Evolutionary conservation across 768 basidiomycete species (phyloP).

Genomic region (Amanita pallidorosea): DNA sequence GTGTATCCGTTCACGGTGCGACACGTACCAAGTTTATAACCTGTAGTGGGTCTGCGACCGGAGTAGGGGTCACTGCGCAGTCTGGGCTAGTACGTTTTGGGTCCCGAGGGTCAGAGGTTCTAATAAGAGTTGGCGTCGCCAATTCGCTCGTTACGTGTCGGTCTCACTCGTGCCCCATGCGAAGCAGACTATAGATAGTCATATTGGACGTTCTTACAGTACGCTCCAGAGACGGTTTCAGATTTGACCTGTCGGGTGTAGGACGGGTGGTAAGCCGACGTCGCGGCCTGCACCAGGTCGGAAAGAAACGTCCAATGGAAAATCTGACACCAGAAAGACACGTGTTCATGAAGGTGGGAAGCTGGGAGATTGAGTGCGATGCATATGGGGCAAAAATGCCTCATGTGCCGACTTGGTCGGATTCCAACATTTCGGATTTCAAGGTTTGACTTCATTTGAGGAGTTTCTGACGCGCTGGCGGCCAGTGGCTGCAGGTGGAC

Average conservation of each 20-base stretch:
- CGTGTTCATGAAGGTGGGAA: not conserved
- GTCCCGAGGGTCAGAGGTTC: not conserved
- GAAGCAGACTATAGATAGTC: not conserved
- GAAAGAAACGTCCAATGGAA: not conserved
- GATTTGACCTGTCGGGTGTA: not conserved
- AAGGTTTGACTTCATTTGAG: not conserved
- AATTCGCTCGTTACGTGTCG: not conserved
- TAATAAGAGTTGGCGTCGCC: not conserved
- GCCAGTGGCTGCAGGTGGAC: not conserved
- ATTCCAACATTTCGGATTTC: not conserved
- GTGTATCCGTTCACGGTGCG: not conserved
- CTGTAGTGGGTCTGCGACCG: not conserved
- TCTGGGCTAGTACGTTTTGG: not conserved
- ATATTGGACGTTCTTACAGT: not conserved
- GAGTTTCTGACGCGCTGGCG: not conserved
- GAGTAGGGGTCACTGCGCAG: not conserved
- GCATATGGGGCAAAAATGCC: not conserved
- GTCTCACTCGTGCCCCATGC: not conserved
- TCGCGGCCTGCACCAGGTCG: not conserved
- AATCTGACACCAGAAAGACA: not conserved
- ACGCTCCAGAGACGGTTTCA: not conserved
- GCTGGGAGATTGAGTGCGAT: not conserved
- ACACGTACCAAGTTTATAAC: not conserved
- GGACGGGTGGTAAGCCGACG: not conserved
- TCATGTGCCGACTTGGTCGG: constrained; percentile 1